These are phyloP conservation scores for Jamesozyma piceae DNA, from an alignment of 805 yeast species.

Conservation along the genomic window DNA sequence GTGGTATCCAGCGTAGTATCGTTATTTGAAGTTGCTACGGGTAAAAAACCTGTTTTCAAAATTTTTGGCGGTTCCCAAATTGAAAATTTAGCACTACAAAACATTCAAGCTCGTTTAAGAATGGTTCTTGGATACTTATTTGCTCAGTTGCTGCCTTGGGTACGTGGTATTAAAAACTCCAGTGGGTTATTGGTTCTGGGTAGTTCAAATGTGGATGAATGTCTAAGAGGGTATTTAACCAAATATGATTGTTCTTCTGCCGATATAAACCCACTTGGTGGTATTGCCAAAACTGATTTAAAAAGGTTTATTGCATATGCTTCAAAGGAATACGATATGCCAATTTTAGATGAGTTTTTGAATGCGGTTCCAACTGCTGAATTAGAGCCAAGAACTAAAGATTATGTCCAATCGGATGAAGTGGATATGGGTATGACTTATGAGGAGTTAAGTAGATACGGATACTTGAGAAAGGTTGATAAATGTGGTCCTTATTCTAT, in stretches of 20 bases:
- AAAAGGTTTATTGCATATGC: slow-evolving; percentile 82
- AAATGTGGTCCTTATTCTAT: slow-evolving; percentile 95
- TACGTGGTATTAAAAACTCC: slow-evolving; percentile 50
- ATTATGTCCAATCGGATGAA: slow-evolving; percentile 92
- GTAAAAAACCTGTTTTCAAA: slow-evolving; percentile 78
- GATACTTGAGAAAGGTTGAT: slow-evolving; percentile 79
- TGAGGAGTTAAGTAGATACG: slow-evolving; percentile 85
- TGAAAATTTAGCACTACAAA: slow-evolving; percentile 90
- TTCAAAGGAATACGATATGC: slow-evolving; percentile 54
- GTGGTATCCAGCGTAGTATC: slow-evolving; percentile 64
- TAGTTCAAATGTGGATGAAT: slow-evolving; percentile 95
- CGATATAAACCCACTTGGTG: slow-evolving; percentile 97
- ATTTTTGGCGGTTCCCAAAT: slow-evolving; percentile 88
- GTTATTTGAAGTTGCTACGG: slow-evolving; percentile 82
- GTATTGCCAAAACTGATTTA: slow-evolving; percentile 89
- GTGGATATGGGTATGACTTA: slow-evolving; percentile 98
- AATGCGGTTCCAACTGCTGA: slow-evolving; percentile 97
- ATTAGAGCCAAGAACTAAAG: slow-evolving; percentile 87
- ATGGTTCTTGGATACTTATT: slow-evolving; percentile 91
- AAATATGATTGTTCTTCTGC: slow-evolving; percentile 97
- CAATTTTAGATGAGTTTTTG: slow-evolving; percentile 67
- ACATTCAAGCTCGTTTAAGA: slow-evolving; percentile 90
- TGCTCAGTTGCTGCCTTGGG: slow-evolving; percentile 95
- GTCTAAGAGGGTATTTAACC: slow-evolving; percentile 88
- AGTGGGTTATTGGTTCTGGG: slow-evolving; percentile 85